These are phyloP conservation scores for Globisporangium alternatum DNA, from an alignment of 352 stramenopile genomes.

Conservation along the genomic window DNA sequence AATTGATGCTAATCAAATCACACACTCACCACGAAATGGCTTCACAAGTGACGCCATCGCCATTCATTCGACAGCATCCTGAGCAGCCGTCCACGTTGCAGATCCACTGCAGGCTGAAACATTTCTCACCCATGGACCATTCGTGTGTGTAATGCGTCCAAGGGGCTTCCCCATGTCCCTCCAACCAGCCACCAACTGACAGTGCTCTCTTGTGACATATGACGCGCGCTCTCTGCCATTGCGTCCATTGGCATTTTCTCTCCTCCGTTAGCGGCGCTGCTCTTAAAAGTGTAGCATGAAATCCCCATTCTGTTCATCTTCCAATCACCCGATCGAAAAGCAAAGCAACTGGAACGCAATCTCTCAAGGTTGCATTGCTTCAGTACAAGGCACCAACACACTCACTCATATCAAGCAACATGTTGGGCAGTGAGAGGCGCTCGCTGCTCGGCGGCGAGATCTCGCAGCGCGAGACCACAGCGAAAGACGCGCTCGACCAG, in stretches of 20 bases:
- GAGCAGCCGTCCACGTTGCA: too few relatives aligned
- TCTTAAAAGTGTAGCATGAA: background rate
- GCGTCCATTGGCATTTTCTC: background rate
- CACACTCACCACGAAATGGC: too few relatives aligned
- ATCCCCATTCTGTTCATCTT: background rate
- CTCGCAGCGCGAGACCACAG: slow-evolving; percentile 22
- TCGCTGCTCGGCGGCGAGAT: slow-evolving; percentile 36
- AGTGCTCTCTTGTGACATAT: background rate
- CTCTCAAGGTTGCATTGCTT: background rate
- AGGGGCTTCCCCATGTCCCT: background rate
- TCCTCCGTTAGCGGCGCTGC: background rate
- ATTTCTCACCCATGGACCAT: background rate
- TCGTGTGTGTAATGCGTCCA: too few relatives aligned
- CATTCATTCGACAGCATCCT: too few relatives aligned
- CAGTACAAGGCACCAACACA: background rate
- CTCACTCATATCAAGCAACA: background rate
- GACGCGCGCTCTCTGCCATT: background rate
- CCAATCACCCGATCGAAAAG: slow-evolving; percentile 1
- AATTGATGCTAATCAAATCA: too few relatives aligned
- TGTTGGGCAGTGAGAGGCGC: slow-evolving; percentile 28
- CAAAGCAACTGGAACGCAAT: background rate
- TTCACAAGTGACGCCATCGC: too few relatives aligned
- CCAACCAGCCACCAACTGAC: background rate
- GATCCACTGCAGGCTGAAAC: too few relatives aligned
- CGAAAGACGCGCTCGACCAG: slow-evolving; percentile 23